Evolutionary conservation across 192 early-diverging fungal species (phyloP).

Genomic region (Coemansia sp.): DNA sequence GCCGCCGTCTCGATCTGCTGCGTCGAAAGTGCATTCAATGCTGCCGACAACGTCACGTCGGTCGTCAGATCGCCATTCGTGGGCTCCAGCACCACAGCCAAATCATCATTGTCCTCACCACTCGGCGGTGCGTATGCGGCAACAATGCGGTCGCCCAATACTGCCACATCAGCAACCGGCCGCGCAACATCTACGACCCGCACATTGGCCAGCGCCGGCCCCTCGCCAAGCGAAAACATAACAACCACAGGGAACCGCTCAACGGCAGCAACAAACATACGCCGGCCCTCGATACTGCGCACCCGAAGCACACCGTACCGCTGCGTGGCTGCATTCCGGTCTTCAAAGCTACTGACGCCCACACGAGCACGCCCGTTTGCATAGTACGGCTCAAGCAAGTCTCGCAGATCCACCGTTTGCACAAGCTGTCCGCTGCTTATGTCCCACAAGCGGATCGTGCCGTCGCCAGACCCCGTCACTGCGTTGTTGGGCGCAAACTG

Average conservation of each 20-base stretch:
- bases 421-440: conserved; percentile 61
- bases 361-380: conserved; percentile 21
- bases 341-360: conserved; percentile 25
- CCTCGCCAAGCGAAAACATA: conserved; percentile 24
- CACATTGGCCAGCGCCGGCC: conserved; percentile 9
- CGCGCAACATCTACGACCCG: conserved; percentile 26
- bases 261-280: conserved; percentile 30
- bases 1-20: conserved; percentile 6
- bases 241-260: conserved; percentile 42
- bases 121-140: conserved; percentile 23
- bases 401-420: conserved; percentile 65
- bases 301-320: conserved; percentile 50
- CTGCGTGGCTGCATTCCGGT: conserved; percentile 31
- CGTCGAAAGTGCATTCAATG: conserved; percentile 20
- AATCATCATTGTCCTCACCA: background rate
- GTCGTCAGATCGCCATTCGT: background rate
- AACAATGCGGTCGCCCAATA: conserved; percentile 20
- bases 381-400: conserved; percentile 33
- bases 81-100: conserved; percentile 12
- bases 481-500: conserved; percentile 59
- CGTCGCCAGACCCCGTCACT: conserved; percentile 85
- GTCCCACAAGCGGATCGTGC: conserved; percentile 76
- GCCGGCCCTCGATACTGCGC: conserved; percentile 17
- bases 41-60: conserved; percentile 11
- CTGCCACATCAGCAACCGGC: conserved; percentile 32